Base-by-base conservation (phyloP, 345 rosid species). In the Erodium maritimum region DNA sequence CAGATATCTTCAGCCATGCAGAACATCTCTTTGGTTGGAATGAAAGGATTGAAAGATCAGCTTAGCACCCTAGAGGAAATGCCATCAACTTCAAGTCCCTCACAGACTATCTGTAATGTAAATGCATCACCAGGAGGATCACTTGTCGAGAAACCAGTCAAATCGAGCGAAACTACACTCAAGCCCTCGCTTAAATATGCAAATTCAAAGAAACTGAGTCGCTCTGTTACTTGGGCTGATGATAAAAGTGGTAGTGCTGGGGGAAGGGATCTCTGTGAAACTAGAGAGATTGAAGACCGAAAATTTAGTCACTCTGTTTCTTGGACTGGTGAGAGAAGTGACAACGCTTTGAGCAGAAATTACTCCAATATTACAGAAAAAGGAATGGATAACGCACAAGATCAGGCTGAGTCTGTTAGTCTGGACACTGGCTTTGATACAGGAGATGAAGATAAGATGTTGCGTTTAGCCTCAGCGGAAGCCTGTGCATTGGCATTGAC, bases 171-270 rank as follows among this genome's bases (percentile, higher is more conserved):
- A 67, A 46, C 63, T 17, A 51, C 70, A 56, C 78, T 69, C 59
- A 87, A 78, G 68, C 73, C 96, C 45, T 83, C 87, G 61, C 91
- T 93, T 62, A 83, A 79, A 79, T 65, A 71, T 56, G 64, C 82
- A 37, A 74, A 74, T 52, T 61, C 82, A 24, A 82, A 79, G 74
- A 85, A 76, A 70, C 66, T 67, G 18, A 61, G 51, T 34, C 81
- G 61, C 37, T 76, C 84, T 33, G 96, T 93, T 63, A 86, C 86
- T n/a, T 91, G 96, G 95, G 95, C 94, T 52, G 96, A 88, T 78
- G 79, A 81, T 71, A 77, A 80, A 64, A 70, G 22, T 55, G 71
- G 51, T 59, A 61, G 65, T 60, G 65, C 65, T 24, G 71, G 58
- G 57, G 42, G 54, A 64, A 69, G 75, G 59, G 66, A 77, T 66